Percentiles rank a stretch among this genome's conserved stretches.
These are phyloP conservation scores for Orbilia quercus DNA, from an alignment of 2,329 filamentous ascomycete genomes.

Conservation along the genomic window DNA sequence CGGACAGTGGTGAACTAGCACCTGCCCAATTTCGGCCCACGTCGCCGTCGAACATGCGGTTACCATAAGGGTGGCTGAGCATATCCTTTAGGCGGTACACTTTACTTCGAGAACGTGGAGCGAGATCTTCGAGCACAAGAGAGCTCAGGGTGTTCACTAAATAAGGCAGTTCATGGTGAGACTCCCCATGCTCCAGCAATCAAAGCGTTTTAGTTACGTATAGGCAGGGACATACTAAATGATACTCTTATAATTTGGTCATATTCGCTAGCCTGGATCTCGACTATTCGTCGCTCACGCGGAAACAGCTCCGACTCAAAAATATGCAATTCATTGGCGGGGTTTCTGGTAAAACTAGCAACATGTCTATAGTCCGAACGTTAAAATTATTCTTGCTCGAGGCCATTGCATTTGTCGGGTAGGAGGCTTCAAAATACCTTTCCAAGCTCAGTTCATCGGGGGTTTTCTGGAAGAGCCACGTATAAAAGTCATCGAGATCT, in stretches of 20 bases:
- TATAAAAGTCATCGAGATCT: constrained; percentile 40
- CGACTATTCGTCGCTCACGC: constrained; percentile 22
- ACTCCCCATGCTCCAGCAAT: not conserved
- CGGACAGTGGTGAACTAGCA: constrained; percentile 1
- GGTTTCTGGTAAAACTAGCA: not conserved
- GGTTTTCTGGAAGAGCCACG: constrained; percentile 33
- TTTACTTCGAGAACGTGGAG: constrained; percentile 2
- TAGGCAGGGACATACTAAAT: constrained; percentile 7
- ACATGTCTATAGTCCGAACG: not conserved
- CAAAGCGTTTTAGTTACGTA: not conserved
- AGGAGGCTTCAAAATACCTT: constrained; percentile 23
- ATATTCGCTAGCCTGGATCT: constrained; percentile 13
- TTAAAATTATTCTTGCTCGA: not conserved
- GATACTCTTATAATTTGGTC: constrained; percentile 24
- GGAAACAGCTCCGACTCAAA: constrained; percentile 32
- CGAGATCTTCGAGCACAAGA: constrained; percentile 17
- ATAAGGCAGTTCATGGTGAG: no score
- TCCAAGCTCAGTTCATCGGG: constrained; percentile 32
- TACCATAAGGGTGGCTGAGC: constrained; percentile 37
- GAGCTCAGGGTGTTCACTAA: constrained; percentile 31
- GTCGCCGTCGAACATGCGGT: constrained; percentile 27
- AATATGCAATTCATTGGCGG: constrained; percentile 18
- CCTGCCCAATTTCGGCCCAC: constrained; percentile 15
- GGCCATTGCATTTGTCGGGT: not conserved
- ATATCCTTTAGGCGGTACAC: constrained; percentile 20